Evolutionary conservation across 208 protist genomes (phyloP).

Genomic region (Crithidia brevicula): DNA sequence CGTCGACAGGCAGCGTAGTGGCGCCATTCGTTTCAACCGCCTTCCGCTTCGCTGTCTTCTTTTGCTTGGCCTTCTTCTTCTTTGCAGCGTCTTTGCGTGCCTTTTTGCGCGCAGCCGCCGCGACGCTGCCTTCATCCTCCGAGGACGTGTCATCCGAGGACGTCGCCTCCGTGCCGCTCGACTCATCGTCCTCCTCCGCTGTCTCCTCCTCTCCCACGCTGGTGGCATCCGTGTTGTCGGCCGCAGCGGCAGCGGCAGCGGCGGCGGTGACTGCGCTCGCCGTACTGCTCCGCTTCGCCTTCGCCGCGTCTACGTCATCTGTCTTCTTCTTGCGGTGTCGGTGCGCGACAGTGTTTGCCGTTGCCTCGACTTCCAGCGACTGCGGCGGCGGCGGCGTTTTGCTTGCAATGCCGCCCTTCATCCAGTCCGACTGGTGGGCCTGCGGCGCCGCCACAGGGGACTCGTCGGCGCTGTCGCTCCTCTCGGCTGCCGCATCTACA

Average conservation of each 20-base stretch:
- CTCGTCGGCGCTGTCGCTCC: conserved; percentile 6
- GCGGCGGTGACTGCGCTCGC: neutral
- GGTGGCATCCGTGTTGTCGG: conserved; percentile 1
- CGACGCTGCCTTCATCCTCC: neutral
- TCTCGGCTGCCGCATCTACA: neutral
- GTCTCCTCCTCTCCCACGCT: conserved; percentile 13
- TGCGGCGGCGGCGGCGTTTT: conserved; percentile 10
- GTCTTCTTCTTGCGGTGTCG: conserved; percentile 17
- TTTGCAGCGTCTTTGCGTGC: conserved; percentile 13
- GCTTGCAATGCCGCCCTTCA: conserved; percentile 16
- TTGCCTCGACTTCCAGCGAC: neutral
- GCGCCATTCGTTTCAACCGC: neutral
- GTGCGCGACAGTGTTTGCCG: neutral
- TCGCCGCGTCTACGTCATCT: neutral
- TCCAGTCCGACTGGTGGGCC: conserved; percentile 28
- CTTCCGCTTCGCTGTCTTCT: neutral
- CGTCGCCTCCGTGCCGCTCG: conserved; percentile 22
- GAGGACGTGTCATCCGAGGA: no score
- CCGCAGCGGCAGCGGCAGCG: neutral
- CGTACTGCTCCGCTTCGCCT: conserved; percentile 5
- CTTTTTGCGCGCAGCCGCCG: neutral
- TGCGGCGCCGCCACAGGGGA: neutral
- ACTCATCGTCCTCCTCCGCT: conserved; percentile 19
- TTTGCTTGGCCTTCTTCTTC: conserved; percentile 4
- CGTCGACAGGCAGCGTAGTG: conserved; percentile 11